Evolutionary conservation across 2,329 filamentous ascomycete genomes (phyloP), one percentile per base, ranked within the genome.

Genomic region (Leptographium procerum): DNA sequence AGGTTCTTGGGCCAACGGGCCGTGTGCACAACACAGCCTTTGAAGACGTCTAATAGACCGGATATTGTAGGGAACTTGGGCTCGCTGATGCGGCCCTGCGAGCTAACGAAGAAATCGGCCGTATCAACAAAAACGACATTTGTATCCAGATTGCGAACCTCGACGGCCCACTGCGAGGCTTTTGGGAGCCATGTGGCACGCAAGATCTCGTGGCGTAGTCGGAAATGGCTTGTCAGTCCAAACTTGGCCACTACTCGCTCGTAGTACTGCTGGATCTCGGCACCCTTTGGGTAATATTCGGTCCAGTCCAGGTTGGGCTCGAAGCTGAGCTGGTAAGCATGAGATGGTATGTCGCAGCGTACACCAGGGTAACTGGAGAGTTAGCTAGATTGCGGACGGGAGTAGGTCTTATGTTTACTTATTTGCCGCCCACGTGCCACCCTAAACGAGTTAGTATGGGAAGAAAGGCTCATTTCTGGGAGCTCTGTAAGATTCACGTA

Each of bases 61-160:
- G 55, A 57, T n/a, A 63, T 62, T 6, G 55, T 43, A 3, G 62
- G 62, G 8, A 26, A 24, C 31, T 57, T 52, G 14, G 58, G 56
- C 28, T 57, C 52, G 55, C 45, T 61, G 57, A 61, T 56, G 58
- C 60, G 58, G 14, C 61, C 61, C 34, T 56, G 57, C 14, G 61
- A 24, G 28, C 50, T 59, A 11, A 64, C 57, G 5, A 65, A 43
- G 16, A 64, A 61, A 31, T 64, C 60, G 45, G 60, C 63, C 36
- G 56, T 59, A 26, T 72, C 69, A 29, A 74, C 68, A 22, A 66
- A 69, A 14, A 69, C 65, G 57, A 71, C 69, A 43, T 73, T 74
- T 1, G 75, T 75, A 1, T 68, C 66, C 24, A 69, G 66, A 61
- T 77, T 70, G 50, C 71, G 69, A 28, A 72, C 67, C 61, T 72